Evolutionary conservation across 2,329 filamentous ascomycete genomes (phyloP).

Genomic region (Fusarium sp.): DNA sequence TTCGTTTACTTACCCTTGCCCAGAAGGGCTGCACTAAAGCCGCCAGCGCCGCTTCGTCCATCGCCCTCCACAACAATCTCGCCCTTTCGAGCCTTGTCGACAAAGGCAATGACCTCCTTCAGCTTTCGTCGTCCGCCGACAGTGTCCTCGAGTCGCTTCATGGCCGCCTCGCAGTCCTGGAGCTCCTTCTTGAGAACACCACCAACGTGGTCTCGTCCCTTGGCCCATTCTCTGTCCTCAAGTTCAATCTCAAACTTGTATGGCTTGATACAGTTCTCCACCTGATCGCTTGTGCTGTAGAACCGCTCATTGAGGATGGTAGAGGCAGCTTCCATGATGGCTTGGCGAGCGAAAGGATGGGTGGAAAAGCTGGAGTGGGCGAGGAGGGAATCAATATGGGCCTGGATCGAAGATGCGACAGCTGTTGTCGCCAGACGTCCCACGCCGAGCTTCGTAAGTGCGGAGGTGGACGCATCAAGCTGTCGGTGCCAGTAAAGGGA

Average conservation of each 20-base stretch:
- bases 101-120: constrained; percentile 88
- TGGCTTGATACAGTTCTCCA: constrained; percentile 98
- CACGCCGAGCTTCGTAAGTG: constrained; percentile 93
- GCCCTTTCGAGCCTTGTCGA: constrained; percentile 89
- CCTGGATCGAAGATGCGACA: constrained; percentile 87
- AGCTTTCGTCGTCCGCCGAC: constrained; percentile 88
- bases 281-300: constrained; percentile 96
- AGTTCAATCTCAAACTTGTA: constrained; percentile 99
- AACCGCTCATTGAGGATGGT: constrained; percentile 93
- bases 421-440: constrained; percentile 93
- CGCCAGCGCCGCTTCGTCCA: constrained; percentile 85
- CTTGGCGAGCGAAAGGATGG: constrained; percentile 91
- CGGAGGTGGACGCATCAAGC: constrained; percentile 89
- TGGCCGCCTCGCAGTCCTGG: constrained; percentile 82
- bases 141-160: constrained; percentile 78
- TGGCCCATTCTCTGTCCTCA: constrained; percentile 87
- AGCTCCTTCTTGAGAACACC: constrained; percentile 89
- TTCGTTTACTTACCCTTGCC: constrained; percentile 72
- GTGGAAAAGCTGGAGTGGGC: constrained; percentile 84
- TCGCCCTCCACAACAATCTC: constrained; percentile 89
- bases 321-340: constrained; percentile 91
- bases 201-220: constrained; percentile 85
- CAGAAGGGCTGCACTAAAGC: constrained; percentile 90
- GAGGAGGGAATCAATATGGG: constrained; percentile 83
- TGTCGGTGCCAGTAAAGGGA: constrained; percentile 94